phyloP scores from a whole-genome alignment of 441 rosid genomes.

The Gossypium gossypioides region DNA sequence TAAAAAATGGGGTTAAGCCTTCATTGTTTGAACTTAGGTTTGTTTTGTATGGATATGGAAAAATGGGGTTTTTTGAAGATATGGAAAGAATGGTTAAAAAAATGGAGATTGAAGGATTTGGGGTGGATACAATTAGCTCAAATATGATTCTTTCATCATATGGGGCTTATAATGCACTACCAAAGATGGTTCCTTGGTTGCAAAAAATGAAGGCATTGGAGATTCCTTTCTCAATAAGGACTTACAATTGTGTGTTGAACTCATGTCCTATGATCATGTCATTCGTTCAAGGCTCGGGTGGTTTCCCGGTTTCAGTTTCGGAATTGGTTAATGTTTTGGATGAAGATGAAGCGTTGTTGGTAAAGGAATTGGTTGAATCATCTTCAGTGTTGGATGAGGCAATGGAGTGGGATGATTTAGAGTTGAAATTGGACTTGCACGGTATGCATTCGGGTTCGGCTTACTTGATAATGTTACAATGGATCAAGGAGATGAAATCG shows the following conservation, averaged over 20 bases:
- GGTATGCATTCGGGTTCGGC: slow-evolving; percentile 69
- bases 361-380: slow-evolving; percentile 40
- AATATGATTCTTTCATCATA: slow-evolving; percentile 78
- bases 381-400: slow-evolving; percentile 39
- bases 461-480: slow-evolving; percentile 55
- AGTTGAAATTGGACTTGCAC: slow-evolving; percentile 70
- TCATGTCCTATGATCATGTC: slow-evolving; percentile 46
- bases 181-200: slow-evolving; percentile 55
- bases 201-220: slow-evolving; percentile 36
- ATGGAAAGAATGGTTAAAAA: slow-evolving; percentile 38
- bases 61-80: slow-evolving; percentile 50
- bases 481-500: slow-evolving; percentile 51
- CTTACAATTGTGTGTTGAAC: slow-evolving; percentile 65
- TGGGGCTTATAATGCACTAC: slow-evolving; percentile 48
- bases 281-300: slow-evolving; percentile 23
- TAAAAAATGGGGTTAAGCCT: slow-evolving; percentile 29
- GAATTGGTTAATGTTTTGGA: slow-evolving; percentile 35
- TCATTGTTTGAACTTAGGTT: slow-evolving; percentile 45
- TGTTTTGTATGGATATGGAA: slow-evolving; percentile 55
- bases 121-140: slow-evolving; percentile 51
- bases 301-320: slow-evolving; percentile 32
- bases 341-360: slow-evolving; percentile 40
- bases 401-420: slow-evolving; percentile 41
- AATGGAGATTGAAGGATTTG: slow-evolving; percentile 43
- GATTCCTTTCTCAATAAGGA: slow-evolving; percentile 49